Evolutionary conservation across 2,329 filamentous ascomycete species (phyloP), one percentile per base, ranked within the genome.

Genomic region (Blastomyces gilchristii): DNA sequence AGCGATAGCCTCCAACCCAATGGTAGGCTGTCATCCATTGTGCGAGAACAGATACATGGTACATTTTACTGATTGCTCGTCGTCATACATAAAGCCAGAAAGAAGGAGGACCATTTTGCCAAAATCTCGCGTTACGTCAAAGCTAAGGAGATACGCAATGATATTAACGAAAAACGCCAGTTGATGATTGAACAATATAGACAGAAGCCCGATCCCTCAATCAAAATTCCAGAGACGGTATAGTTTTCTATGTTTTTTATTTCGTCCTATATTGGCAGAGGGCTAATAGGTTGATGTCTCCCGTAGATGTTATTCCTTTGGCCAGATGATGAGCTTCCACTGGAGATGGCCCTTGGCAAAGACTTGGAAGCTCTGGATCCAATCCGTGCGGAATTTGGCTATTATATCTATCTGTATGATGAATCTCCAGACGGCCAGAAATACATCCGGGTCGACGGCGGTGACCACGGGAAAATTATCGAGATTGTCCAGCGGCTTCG

Each of bases 331-430:
- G 78, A 80, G 6, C 75, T 76, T 45, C 69, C 73, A 0, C 68
- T 79, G 2, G 69, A 74, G 14, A 72, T 77, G 12, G 69, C 75
- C 12, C 70, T 82, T 14, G 80, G 79, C 0, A 62, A 65, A 11
- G 73, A 74, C 45, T 71, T 76, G 9, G 78, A 81, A 66, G 72
- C 71, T 5, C 71, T 82, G 3, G 80, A 82, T 65, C 66, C 69
- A 7, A 74, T 82, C 14, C 75, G 80, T 4, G 71, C 71, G 43
- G 72, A 72, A 31, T 74, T 71, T 58, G 69, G 69, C 3, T 80
- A 75, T 62, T 71, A 77, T 64, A 70, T 82, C n/a, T 75, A 76
- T 43, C 71, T 73, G n/a, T 69, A 74, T 31, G 64, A 69, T 3
- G 64, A 69, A 16, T 41, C 73, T 70, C 63, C 66, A 65, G 65